phyloP scores from a whole-genome alignment of 2,329 filamentous ascomycete genomes.

The Sporothrix dimorphospora region DNA sequence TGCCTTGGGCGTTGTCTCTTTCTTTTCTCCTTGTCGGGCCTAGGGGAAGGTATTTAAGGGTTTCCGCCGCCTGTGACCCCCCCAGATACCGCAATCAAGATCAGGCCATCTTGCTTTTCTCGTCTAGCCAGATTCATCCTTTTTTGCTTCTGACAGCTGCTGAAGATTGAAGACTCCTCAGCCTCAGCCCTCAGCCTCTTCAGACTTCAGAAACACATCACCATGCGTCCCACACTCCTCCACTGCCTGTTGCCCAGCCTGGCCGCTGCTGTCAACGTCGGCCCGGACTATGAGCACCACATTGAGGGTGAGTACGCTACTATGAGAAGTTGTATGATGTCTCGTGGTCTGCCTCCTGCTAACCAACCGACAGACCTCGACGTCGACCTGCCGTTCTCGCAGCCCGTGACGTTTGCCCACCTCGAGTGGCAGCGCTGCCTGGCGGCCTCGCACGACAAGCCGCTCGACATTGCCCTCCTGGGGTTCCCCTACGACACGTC shows the following conservation, averaged over 20 bases:
- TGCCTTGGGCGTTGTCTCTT: neutral
- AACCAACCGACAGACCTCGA: conserved; percentile 28
- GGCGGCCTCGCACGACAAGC: conserved; percentile 25
- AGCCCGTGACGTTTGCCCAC: conserved; percentile 32
- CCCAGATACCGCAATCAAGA: neutral
- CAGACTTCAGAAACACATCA: neutral
- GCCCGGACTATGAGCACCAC: neutral
- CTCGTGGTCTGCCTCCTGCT: neutral
- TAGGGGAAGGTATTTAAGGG: too few species aligned
- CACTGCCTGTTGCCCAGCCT: neutral
- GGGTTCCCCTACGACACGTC: conserved; percentile 34
- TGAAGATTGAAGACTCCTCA: too few species aligned
- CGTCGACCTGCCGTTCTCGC: conserved; percentile 30
- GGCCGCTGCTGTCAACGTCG: conserved; percentile 9
- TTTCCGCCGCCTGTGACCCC: too few species aligned
- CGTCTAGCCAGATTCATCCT: neutral
- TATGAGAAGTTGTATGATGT: neutral
- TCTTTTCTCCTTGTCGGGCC: neutral
- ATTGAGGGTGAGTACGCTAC: neutral
- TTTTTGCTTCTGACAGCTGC: neutral
- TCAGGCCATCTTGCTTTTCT: neutral
- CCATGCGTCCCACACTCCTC: conserved; percentile 4
- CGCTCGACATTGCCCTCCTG: conserved; percentile 32
- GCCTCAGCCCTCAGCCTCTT: neutral
- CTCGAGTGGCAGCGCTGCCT: conserved; percentile 32